Percentiles rank a stretch among this genome's conserved stretches.
Conservation (phyloP, 805 yeast genomes). For the Jamesozyma piceae region DNA sequence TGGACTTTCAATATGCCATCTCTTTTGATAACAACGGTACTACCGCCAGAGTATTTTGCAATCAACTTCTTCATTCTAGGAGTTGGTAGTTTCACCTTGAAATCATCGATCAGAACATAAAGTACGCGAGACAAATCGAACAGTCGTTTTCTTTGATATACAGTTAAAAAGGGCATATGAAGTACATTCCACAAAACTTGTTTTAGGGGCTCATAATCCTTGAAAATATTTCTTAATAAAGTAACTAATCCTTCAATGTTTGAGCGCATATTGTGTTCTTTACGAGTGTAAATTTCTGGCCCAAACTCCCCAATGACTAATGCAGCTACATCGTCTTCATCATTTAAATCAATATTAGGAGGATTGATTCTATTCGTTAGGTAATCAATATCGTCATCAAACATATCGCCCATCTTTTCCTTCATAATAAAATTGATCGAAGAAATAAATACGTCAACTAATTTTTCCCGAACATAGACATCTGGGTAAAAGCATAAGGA, state of each 20-base stretch:
- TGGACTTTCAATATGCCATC: constrained; percentile 34
- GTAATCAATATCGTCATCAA: constrained; percentile 54
- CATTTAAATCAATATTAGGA: constrained; percentile 9
- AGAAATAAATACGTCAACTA: constrained; percentile 39
- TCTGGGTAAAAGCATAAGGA: constrained; percentile 49
- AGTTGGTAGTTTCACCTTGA: constrained; percentile 50
- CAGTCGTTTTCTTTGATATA: constrained; percentile 51
- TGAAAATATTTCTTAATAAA: constrained; percentile 20
- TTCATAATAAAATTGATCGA: constrained; percentile 60
- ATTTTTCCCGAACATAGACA: constrained; percentile 39
- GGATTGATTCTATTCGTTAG: constrained; percentile 22
- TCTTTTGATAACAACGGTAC: constrained; percentile 49
- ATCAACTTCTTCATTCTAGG: constrained; percentile 64
- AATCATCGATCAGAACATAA: constrained; percentile 50
- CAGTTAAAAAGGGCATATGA: constrained; percentile 49
- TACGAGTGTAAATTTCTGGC: constrained; percentile 10
- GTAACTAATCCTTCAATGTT: constrained; percentile 22
- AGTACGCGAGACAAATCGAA: constrained; percentile 60
- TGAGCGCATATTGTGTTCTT: constrained; percentile 19
- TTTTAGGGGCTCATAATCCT: constrained; percentile 45
- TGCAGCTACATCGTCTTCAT: constrained; percentile 13
- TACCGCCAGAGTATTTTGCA: constrained; percentile 45
- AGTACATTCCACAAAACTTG: constrained; percentile 59
- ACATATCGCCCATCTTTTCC: constrained; percentile 49
- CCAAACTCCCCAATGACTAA: constrained; percentile 10